Evolutionary conservation across 768 basidiomycete species (phyloP).

Genomic region (Macrocybe gigantea): DNA sequence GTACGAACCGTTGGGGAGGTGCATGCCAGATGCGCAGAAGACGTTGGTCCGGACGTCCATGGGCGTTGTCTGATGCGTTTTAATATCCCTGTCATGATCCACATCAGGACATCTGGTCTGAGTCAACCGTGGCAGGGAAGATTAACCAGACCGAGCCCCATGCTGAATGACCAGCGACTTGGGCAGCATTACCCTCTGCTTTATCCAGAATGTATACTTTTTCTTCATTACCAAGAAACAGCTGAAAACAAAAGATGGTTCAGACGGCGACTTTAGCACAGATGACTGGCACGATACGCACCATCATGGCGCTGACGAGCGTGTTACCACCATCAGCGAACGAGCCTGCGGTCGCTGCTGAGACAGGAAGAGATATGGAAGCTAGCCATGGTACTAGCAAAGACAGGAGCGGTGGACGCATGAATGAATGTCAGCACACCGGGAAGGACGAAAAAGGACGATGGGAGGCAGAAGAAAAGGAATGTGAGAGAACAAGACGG

Average conservation of each 20-base stretch:
- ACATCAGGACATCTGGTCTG: not conserved
- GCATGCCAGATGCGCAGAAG: conserved; percentile 82
- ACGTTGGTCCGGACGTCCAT: conserved; percentile 74
- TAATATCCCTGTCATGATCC: conserved; percentile 45
- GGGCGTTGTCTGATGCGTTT: conserved; percentile 47
- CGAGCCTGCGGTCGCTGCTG: conserved; percentile 34
- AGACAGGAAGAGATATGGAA: conserved; percentile 20
- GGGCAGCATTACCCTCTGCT: conserved; percentile 67
- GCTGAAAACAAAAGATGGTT: conserved; percentile 29
- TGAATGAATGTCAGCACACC: not conserved
- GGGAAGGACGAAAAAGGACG: no score
- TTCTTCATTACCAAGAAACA: conserved; percentile 74
- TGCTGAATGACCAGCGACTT: conserved; percentile 65
- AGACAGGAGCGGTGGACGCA: conserved; percentile 12
- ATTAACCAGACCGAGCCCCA: conserved; percentile 67
- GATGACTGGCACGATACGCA: conserved; percentile 13
- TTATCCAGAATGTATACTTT: conserved; percentile 94
- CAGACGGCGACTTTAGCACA: not conserved
- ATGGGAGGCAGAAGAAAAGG: no score
- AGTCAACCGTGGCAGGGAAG: not conserved
- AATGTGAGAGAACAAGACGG: no score
- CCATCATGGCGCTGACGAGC: conserved; percentile 48
- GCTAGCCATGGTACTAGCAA: conserved; percentile 43
- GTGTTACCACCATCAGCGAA: conserved; percentile 42
- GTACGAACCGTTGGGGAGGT: conserved; percentile 74